Percentiles rank a stretch among this genome's conserved stretches.
Conservation (phyloP, 495 filamentous ascomycete genomes). For the Patellaria atrata region DNA sequence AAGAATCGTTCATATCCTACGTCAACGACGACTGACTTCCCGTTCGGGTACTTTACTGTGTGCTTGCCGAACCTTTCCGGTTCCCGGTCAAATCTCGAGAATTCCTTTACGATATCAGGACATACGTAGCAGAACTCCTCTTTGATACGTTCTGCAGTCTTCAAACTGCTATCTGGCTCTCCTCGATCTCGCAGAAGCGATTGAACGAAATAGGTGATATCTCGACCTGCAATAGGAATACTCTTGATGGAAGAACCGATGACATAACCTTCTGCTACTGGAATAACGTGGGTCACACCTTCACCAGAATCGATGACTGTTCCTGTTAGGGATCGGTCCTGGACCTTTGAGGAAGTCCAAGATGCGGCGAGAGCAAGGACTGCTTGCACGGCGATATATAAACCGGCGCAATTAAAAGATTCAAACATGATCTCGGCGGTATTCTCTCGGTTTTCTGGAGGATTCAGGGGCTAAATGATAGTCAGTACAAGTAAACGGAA, state of each 20-base stretch:
- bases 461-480: constrained; percentile 66
- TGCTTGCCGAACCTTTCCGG: constrained; percentile 79
- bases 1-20: constrained; percentile 97
- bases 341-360: constrained; percentile 96
- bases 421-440: constrained; percentile 99
- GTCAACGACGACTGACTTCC: constrained; percentile 69
- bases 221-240: constrained; percentile 90
- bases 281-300: constrained; percentile 97
- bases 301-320: constrained; percentile 97
- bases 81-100: constrained; percentile 80
- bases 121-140: constrained; percentile 97
- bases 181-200: constrained; percentile 88
- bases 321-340: constrained; percentile 90
- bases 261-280: constrained; percentile 96
- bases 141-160: constrained; percentile 95
- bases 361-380: constrained; percentile 92
- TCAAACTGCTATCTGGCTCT: constrained; percentile 89
- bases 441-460: constrained; percentile 96
- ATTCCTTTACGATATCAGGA: constrained; percentile 97
- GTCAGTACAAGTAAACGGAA: constrained; percentile 8
- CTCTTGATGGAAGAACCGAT: constrained; percentile 98
- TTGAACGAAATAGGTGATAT: constrained; percentile 97
- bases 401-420: constrained; percentile 96
- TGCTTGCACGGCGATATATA: constrained; percentile 97
- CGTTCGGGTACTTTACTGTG: constrained; percentile 72